Evolutionary conservation across 1,284 basidiomycete species (phyloP).

Genomic region (Cystobasidium sp.): DNA sequence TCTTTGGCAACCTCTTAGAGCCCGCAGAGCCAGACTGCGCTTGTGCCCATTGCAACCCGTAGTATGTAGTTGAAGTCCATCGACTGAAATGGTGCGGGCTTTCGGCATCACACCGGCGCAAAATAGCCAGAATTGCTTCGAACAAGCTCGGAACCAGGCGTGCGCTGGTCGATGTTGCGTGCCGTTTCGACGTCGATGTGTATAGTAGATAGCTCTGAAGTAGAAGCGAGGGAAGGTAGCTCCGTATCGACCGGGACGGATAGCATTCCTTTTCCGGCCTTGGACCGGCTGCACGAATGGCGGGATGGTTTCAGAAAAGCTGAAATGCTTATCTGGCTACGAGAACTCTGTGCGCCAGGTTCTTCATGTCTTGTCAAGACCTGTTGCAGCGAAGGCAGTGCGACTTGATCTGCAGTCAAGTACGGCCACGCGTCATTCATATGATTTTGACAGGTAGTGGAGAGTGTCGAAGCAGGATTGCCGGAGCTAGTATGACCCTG

Average conservation of each 20-base stretch:
- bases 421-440: slow-evolving; percentile 9
- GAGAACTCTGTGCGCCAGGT: neutral
- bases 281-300: slow-evolving; percentile 10
- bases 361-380: slow-evolving; percentile 13
- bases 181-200: slow-evolving; percentile 6
- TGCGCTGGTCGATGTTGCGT: neutral
- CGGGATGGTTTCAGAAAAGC: slow-evolving; percentile 3
- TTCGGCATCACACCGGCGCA: neutral
- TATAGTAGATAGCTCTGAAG: slow-evolving; percentile 2
- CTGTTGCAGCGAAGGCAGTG: slow-evolving; percentile 5
- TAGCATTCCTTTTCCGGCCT: slow-evolving; percentile 13
- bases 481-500: neutral
- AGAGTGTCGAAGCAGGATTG: neutral
- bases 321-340: neutral
- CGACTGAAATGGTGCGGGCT: neutral
- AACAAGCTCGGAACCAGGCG: neutral
- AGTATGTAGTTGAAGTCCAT: neutral
- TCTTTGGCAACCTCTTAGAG: too few relatives aligned
- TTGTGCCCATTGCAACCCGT: neutral
- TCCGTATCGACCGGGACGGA: neutral
- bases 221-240: neutral
- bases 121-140: neutral
- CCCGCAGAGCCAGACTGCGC: too few relatives aligned
- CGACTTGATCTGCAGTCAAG: neutral
- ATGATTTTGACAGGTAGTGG: slow-evolving; percentile 3